phyloP scores from a whole-genome alignment of 805 yeast genomes.

The Yarrowia sp. region DNA sequence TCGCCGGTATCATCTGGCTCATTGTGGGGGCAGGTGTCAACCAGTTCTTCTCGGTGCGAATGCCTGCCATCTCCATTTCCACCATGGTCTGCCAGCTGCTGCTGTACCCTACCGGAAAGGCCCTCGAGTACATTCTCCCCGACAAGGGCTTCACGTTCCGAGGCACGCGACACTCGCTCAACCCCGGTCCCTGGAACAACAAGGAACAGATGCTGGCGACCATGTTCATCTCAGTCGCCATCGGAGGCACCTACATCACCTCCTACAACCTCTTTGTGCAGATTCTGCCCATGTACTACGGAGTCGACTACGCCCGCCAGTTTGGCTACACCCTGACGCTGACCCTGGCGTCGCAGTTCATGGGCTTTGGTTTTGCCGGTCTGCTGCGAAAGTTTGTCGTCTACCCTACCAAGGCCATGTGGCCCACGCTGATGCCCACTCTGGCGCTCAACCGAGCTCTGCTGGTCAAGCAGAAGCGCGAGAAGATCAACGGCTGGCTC shows the following conservation, averaged over 20 bases:
- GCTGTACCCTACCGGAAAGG: slow-evolving; percentile 64
- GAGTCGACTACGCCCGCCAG: slow-evolving; percentile 48
- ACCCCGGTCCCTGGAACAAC: slow-evolving; percentile 68
- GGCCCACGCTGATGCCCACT: slow-evolving; percentile 65
- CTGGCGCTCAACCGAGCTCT: slow-evolving; percentile 60
- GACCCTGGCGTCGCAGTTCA: slow-evolving; percentile 58
- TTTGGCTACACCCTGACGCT: slow-evolving; percentile 57
- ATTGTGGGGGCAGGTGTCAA: slow-evolving; percentile 62
- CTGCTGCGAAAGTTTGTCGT: slow-evolving; percentile 59
- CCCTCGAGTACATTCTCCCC: slow-evolving; percentile 54
- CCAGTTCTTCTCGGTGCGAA: slow-evolving; percentile 63
- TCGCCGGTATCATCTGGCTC: slow-evolving; percentile 52
- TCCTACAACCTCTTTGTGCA: slow-evolving; percentile 44
- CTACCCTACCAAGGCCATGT: slow-evolving; percentile 55
- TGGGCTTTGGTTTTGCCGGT: slow-evolving; percentile 64
- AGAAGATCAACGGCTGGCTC: slow-evolving; percentile 63
- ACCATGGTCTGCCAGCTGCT: slow-evolving; percentile 55
- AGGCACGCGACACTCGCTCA: slow-evolving; percentile 55
- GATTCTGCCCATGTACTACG: slow-evolving; percentile 49
- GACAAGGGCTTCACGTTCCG: slow-evolving; percentile 54
- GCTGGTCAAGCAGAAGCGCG: slow-evolving; percentile 40
- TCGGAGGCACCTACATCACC: slow-evolving; percentile 44
- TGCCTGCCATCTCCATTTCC: slow-evolving; percentile 57
- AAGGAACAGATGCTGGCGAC: slow-evolving; percentile 73
- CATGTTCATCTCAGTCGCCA: slow-evolving; percentile 50